phyloP scores from a whole-genome alignment of 352 stramenopile species.

The Phytopythium ostracodes region DNA sequence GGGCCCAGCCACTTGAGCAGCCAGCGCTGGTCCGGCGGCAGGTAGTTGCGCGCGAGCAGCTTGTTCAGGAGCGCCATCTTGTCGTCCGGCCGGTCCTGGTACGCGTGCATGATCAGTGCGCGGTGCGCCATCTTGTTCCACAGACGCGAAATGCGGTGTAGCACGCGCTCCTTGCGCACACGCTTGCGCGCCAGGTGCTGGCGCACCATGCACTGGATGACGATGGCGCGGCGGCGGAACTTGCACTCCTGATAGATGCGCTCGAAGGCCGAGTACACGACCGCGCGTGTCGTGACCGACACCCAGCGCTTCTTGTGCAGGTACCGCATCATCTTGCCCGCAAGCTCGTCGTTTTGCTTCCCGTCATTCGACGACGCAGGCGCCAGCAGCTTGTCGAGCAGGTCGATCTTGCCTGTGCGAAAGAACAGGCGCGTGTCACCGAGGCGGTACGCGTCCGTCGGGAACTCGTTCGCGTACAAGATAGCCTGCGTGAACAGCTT shows the following conservation, averaged over 20 bases:
- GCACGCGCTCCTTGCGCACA: constrained; percentile 49
- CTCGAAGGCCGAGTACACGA: constrained; percentile 72
- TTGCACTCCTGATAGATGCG: constrained; percentile 66
- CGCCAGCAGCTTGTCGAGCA: constrained; percentile 74
- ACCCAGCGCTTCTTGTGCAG: constrained; percentile 82
- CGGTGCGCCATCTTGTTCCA: constrained; percentile 67
- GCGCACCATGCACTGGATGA: constrained; percentile 77
- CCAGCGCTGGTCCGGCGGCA: constrained; percentile 65
- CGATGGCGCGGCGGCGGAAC: constrained; percentile 62
- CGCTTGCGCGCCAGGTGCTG: constrained; percentile 72
- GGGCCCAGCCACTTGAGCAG: constrained; percentile 84
- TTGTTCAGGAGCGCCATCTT: constrained; percentile 83
- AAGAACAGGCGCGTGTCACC: constrained; percentile 84
- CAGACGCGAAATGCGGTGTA: constrained; percentile 53
- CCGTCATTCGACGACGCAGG: constrained; percentile 33
- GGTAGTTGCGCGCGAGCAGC: constrained; percentile 58
- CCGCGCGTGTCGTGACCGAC: constrained; percentile 52
- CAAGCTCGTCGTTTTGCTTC: constrained; percentile 21
- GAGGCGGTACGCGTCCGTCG: constrained; percentile 68
- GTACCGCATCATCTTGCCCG: constrained; percentile 48
- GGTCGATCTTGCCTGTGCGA: constrained; percentile 80
- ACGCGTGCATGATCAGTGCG: constrained; percentile 70
- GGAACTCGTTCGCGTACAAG: constrained; percentile 73
- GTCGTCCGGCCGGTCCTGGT: constrained; percentile 73
- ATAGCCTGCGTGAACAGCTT: constrained; percentile 86